Evolutionary conservation across 176 grass and related monocot genomes (phyloP), one percentile per base, ranked within the genome.

Genomic region (Oryza nivara): DNA sequence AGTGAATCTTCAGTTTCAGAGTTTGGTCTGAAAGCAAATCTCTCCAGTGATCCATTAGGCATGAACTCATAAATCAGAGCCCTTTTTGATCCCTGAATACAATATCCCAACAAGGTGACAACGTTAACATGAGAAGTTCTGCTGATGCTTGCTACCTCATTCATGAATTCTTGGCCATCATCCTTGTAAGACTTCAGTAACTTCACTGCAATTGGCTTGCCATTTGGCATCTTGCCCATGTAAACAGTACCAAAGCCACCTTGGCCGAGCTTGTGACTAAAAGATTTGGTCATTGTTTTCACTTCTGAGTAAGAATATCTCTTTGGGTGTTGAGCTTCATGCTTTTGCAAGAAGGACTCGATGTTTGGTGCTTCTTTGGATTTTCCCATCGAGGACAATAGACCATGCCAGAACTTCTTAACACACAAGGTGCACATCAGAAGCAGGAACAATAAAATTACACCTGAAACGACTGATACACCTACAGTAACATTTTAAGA

Each of bases 11-110:
- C 44, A 3, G 40, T n/a, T 38, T 52, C 0, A 20, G 48, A 73
- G 38, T 40, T 15, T 0, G 68, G n/a, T 6, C 16, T 73, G 35
- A 83, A 86, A 47, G 56, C 67, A 56, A 74, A 84, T 67, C n/a
- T 80, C 35, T 89, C 87, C n/a, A 89, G 61, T 65, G 87, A 85
- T 72, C 83, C 87, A 76, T 86, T 89, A 1, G 78, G 61, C 90
- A 92, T 92, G 16, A 82, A 92, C 46, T 89, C 80, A 32, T 92
- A 92, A 2, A 92, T 60, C 11, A 87, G 74, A 45, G 80, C 89
- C 52, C 89, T 73, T 82, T 86, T 90, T 15, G 78, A 86, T 44
- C 83, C 77, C 58, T 86, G 71, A 23, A 85, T 40, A 51, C 78
- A 86, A 68, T 86, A 90, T 40, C 88, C 88, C 4, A 90, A 60